Base-by-base conservation (phyloP, 2,329 filamentous ascomycete species). In the Eutypa lata region DNA sequence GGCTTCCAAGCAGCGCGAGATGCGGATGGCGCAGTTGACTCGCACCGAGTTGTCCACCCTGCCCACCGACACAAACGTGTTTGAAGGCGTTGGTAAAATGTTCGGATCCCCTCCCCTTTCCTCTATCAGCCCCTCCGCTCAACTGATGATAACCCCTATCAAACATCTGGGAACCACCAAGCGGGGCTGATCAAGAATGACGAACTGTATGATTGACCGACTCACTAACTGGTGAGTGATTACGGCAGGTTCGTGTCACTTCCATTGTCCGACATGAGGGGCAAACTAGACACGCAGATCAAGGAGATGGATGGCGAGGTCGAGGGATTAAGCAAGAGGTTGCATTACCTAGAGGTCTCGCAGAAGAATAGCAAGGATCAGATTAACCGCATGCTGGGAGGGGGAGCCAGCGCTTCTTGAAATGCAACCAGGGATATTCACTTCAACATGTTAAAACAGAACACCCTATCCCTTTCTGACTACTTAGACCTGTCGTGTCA, bases 41-140 rank as follows among this genome's bases (percentile, higher is more conserved):
- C 82, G 88, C 35, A 90, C 82, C 58, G 94, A 99, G 73, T 79
- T 97, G 48, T 82, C 84, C n/a, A 80, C 83, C 7, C 74, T 99
- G 55, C 88, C 91, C 3, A 70, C 81, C 18, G 82, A 87, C 47
- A 94, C 91, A 0, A 87, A 87, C 31, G 84, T 96, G 26, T 99
- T 97, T 65, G 93, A 97, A 73, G 93, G 93, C 6, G 88, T 97
- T 11, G 94, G 94, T 49, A 99, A 97, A 76, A 97, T 99, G 94
- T 97, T 73, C 65, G 86, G 74, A 50, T 35, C 50, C 18, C 51
- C 26, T 31, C 33, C 48, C 50, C 49, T 55, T 49, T 37, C 40
- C 43, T 21, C 49, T 52, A 44, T 50, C 51, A 43, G 55, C 38
- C 21, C 16, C 52, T 22, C 26, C 13, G 14, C 49, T 56, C 24